These are phyloP conservation scores for Laburnicola sp. DNA, from an alignment of 2,329 filamentous ascomycete genomes.

Conservation along the genomic window DNA sequence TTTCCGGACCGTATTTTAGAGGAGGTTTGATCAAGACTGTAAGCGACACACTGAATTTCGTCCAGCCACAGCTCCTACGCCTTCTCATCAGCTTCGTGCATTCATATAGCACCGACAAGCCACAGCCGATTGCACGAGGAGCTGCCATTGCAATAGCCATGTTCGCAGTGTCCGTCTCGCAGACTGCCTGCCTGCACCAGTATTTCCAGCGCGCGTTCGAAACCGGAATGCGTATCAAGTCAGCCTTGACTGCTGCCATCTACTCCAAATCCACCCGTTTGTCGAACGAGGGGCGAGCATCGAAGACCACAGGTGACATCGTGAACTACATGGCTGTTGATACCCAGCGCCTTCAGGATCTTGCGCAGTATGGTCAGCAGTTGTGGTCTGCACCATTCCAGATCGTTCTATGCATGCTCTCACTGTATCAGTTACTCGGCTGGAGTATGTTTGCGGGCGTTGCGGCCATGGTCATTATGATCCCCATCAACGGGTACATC, in stretches of 20 bases:
- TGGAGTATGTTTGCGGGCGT: conserved; percentile 95
- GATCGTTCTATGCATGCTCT: conserved; percentile 92
- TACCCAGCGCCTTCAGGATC: conserved; percentile 89
- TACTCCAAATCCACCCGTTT: conserved; percentile 88
- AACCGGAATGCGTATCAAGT: conserved; percentile 95
- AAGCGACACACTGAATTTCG: conserved; percentile 83
- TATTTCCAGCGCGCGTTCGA: conserved; percentile 97
- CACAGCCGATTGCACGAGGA: conserved; percentile 79
- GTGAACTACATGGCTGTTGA: conserved; percentile 99
- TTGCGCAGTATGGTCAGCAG: conserved; percentile 94
- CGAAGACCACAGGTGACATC: conserved; percentile 94
- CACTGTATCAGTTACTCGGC: conserved; percentile 92
- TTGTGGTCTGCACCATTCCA: conserved; percentile 97
- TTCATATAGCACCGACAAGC: conserved; percentile 68
- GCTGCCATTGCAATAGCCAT: conserved; percentile 87
- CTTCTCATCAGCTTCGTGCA: conserved; percentile 81
- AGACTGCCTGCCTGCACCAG: conserved; percentile 91
- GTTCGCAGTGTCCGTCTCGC: conserved; percentile 83
- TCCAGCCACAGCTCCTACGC: conserved; percentile 87
- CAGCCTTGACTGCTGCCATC: conserved; percentile 83
- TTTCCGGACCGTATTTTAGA: conserved; percentile 79
- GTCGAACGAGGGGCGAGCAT: conserved; percentile 86
- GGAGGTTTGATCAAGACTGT: conserved; percentile 85
- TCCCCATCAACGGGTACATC: conserved; percentile 91
- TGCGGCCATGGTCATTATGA: conserved; percentile 94